phyloP scores from a whole-genome alignment of 176 grass and related monocot species.

The Alloteropsis semialata region DNA sequence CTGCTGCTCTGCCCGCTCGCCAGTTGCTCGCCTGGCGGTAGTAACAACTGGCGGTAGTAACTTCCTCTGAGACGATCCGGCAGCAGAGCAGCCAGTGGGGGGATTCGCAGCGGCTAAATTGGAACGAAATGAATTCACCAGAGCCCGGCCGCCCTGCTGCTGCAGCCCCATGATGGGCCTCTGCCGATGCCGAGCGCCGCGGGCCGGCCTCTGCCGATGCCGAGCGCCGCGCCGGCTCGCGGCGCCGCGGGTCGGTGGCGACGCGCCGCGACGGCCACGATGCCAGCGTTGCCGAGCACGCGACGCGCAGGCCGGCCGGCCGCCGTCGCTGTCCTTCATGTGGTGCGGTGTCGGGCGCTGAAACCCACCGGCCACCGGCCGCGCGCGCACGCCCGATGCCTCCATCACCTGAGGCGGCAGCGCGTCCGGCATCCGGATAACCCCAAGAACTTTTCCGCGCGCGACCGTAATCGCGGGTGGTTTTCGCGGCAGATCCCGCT shows the following conservation, averaged over 20 bases:
- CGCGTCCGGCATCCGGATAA: conserved; percentile 13
- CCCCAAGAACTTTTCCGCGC: neutral
- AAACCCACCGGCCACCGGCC: neutral
- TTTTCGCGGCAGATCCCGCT: neutral
- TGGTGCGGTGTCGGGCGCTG: neutral
- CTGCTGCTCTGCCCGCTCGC: neutral
- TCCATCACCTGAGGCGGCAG: too few species aligned
- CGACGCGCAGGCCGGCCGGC: neutral
- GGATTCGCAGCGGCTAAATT: neutral
- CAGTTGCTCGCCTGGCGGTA: neutral
- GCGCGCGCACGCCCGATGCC: too few species aligned
- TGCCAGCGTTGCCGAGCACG: too few species aligned
- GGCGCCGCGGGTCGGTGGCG: too few species aligned
- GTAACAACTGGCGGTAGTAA: neutral
- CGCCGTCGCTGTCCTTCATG: conserved; percentile 43
- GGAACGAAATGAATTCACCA: neutral
- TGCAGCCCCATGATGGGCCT: too few species aligned
- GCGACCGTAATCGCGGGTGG: neutral
- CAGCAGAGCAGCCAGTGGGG: too few species aligned
- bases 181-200: neutral
- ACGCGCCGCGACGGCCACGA: neutral
- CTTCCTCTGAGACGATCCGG: neutral
- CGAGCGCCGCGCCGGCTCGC: neutral
- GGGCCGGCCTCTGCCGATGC: too few species aligned
- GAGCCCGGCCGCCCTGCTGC: too few species aligned